Percentiles rank a stretch among this genome's conserved stretches.
These are phyloP conservation scores for Naganishia vishniacii DNA, from an alignment of 768 basidiomycete genomes.

Conservation along the genomic window DNA sequence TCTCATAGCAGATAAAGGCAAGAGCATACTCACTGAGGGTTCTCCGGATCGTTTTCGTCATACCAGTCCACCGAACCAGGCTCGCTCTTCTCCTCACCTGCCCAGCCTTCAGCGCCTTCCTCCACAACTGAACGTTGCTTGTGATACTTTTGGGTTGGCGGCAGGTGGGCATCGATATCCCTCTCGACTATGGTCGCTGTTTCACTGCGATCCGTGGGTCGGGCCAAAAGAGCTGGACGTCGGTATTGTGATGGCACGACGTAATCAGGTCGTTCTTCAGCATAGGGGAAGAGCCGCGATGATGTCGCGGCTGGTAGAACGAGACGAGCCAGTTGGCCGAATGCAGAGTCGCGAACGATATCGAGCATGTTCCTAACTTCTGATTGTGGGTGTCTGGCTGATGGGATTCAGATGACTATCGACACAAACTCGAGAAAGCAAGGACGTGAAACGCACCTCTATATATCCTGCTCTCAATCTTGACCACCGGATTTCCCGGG, in stretches of 20 bases:
- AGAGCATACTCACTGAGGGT: constrained; percentile 32
- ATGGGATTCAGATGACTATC: too few relatives aligned
- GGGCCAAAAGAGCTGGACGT: background rate
- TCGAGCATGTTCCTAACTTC: constrained; percentile 6
- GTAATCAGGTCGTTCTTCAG: constrained; percentile 15
- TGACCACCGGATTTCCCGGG: too few relatives aligned
- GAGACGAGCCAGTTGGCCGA: constrained; percentile 12
- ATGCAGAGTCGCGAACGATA: constrained; percentile 21
- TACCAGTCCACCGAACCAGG: constrained; percentile 35
- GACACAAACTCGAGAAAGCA: too few relatives aligned
- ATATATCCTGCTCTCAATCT: too few relatives aligned
- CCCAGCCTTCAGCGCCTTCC: constrained; percentile 14
- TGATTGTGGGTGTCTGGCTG: too few relatives aligned
- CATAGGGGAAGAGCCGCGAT: background rate
- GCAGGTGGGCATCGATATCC: constrained; percentile 6
- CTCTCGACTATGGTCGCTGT: constrained; percentile 6
- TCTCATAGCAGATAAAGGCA: background rate
- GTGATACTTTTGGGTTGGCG: constrained; percentile 2
- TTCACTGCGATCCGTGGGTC: background rate
- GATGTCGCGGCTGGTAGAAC: background rate
- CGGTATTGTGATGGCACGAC: background rate
- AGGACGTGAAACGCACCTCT: too few relatives aligned
- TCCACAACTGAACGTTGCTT: background rate
- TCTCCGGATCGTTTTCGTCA: constrained; percentile 34
- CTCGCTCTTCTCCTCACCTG: constrained; percentile 18